Conservation (phyloP, 257 asterid species). For the Rauvolfia tetraphylla region DNA sequence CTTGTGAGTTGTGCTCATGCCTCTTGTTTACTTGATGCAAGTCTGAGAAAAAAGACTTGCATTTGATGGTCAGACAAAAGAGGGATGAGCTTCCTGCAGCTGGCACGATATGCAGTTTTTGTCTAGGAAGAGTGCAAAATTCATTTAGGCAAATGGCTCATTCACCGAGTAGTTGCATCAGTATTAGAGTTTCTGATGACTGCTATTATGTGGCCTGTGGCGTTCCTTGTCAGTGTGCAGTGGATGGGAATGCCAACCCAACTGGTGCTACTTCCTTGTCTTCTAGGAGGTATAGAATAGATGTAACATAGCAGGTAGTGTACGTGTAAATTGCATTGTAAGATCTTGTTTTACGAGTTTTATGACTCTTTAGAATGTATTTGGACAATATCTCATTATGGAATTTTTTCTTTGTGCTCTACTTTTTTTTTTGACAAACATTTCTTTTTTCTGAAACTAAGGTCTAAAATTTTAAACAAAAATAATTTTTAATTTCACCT, state of each 20-base stretch:
- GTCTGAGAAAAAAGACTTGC: neutral
- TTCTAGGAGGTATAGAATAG: neutral
- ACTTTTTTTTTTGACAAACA: too few relatives aligned
- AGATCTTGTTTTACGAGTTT: neutral
- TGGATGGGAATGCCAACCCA: neutral
- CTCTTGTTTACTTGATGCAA: too few relatives aligned
- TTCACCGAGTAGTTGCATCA: neutral
- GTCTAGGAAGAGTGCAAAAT: neutral
- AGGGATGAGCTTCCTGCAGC: neutral
- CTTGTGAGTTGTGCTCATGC: neutral
- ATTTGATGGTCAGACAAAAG: neutral
- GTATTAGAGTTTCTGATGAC: neutral
- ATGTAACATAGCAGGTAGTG: neutral
- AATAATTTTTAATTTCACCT: too few relatives aligned
- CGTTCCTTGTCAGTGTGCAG: neutral
- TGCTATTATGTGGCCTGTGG: neutral
- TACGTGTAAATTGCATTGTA: neutral
- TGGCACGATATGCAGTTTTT: neutral
- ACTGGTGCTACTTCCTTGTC: neutral
- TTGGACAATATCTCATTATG: too few relatives aligned
- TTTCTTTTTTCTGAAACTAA: too few relatives aligned
- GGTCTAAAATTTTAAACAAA: too few relatives aligned
- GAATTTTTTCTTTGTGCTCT: too few relatives aligned
- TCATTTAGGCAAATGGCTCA: neutral
- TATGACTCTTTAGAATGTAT: too few relatives aligned